Evolutionary conservation across 805 yeast species (phyloP).

Genomic region (Candida caryicola): DNA sequence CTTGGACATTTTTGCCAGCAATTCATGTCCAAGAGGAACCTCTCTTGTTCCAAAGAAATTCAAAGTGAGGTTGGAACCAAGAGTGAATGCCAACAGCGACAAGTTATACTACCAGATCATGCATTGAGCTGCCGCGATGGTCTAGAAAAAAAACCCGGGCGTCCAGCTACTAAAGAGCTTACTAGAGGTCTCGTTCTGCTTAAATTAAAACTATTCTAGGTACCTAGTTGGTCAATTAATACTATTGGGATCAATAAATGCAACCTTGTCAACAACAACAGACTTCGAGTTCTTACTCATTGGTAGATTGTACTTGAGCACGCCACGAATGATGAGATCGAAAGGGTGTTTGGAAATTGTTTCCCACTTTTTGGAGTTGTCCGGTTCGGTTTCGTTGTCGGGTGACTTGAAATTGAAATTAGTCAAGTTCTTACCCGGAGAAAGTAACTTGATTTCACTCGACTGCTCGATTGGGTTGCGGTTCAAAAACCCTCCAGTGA

Average conservation of each 20-base stretch:
- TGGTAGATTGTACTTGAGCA: conserved; percentile 73
- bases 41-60: conserved; percentile 59
- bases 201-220: no score
- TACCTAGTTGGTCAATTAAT: not conserved
- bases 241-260: conserved; percentile 50
- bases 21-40: conserved; percentile 53
- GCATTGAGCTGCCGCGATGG: no score
- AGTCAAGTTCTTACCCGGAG: conserved; percentile 61
- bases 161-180: no score
- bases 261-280: conserved; percentile 58
- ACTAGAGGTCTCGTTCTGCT: no score
- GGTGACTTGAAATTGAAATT: conserved; percentile 8
- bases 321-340: conserved; percentile 81
- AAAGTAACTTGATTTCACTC: conserved; percentile 67
- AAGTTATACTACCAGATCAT: conserved; percentile 14
- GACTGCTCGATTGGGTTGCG: conserved; percentile 55
- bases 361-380: conserved; percentile 64
- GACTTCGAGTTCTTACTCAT: conserved; percentile 50
- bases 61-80: conserved; percentile 23
- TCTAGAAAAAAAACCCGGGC: no score
- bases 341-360: conserved; percentile 74
- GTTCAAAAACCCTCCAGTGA: conserved; percentile 75
- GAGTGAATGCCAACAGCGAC: conserved; percentile 18
- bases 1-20: conserved; percentile 50
- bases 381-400: conserved; percentile 23